Evolutionary conservation across 805 yeast genomes (phyloP).

Genomic region (Pichia nanzhaoensis): DNA sequence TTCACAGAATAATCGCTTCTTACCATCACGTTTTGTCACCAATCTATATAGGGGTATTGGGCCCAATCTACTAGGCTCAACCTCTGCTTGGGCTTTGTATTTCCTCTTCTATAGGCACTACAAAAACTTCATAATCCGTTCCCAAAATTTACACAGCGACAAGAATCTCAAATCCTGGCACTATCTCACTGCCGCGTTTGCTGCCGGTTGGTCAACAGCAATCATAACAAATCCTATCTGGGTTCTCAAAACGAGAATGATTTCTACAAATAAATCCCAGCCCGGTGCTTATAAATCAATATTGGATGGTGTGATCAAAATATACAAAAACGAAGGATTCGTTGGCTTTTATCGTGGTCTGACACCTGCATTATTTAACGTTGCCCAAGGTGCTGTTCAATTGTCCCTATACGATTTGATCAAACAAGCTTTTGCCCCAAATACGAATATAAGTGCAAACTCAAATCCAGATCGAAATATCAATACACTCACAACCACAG

Average conservation of each 20-base stretch:
- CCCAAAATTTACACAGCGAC: constrained; percentile 10
- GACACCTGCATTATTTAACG: constrained; percentile 68
- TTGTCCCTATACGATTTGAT: constrained; percentile 78
- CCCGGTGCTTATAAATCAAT: constrained; percentile 54
- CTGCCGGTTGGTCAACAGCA: constrained; percentile 73
- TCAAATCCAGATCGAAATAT: no score
- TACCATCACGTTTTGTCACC: constrained; percentile 11
- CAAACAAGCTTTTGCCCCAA: constrained; percentile 35
- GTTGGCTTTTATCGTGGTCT: constrained; percentile 79
- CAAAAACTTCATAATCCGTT: constrained; percentile 31
- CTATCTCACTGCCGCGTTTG: constrained; percentile 49
- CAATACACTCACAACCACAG: no score
- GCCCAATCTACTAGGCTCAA: constrained; percentile 78
- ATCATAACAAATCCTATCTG: constrained; percentile 86
- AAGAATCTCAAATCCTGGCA: constrained; percentile 34
- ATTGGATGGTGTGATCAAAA: constrained; percentile 43
- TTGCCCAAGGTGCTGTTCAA: constrained; percentile 84
- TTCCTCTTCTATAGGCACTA: constrained; percentile 68
- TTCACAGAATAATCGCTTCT: neutral
- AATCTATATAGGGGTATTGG: constrained; percentile 67
- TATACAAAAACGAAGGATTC: constrained; percentile 51
- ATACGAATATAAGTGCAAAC: constrained; percentile 5
- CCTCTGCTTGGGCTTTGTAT: constrained; percentile 84
- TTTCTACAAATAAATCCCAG: constrained; percentile 43
- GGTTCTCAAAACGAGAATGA: constrained; percentile 88